These are phyloP conservation scores for Populus ilicifolia DNA, from an alignment of 345 rosid species.

Conservation along the genomic window DNA sequence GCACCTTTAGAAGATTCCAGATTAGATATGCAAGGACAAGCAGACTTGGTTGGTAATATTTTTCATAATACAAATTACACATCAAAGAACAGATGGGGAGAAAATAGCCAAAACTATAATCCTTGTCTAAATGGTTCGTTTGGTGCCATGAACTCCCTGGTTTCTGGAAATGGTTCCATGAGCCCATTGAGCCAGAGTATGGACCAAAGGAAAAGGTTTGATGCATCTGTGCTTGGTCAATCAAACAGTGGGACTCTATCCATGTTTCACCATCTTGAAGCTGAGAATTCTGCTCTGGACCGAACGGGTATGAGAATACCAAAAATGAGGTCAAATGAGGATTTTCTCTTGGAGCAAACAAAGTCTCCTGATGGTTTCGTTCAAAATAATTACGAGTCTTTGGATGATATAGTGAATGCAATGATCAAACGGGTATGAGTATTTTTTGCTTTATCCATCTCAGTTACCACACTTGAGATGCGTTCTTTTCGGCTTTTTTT, in stretches of 20 bases:
- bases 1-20: constrained; percentile 35
- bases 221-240: constrained; percentile 37
- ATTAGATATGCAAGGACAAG: constrained; percentile 45
- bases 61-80: constrained; percentile 35
- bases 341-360: constrained; percentile 36
- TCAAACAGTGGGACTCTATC: constrained; percentile 28
- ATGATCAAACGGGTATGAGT: constrained; percentile 61
- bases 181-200: constrained; percentile 24
- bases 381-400: constrained; percentile 45
- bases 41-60: constrained; percentile 38
- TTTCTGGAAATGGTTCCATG: constrained; percentile 31
- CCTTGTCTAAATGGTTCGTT: constrained; percentile 30
- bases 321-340: constrained; percentile 38
- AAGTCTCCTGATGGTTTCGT: constrained; percentile 45
- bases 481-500: background rate
- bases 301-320: background rate
- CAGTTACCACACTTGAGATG: constrained; percentile 1
- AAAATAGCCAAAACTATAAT: constrained; percentile 33
- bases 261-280: constrained; percentile 28
- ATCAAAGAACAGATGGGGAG: constrained; percentile 49
- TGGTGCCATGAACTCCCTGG: constrained; percentile 30
- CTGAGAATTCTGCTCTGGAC: constrained; percentile 34
- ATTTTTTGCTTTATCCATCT: constrained; percentile 4
- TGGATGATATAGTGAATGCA: constrained; percentile 66
- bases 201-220: constrained; percentile 36